A percentile compares a stretch with the other conserved stretches of the same genome.
These are phyloP conservation scores for Wickerhamomyces sp. DNA, from an alignment of 1,139 yeast genomes.

Conservation along the genomic window DNA sequence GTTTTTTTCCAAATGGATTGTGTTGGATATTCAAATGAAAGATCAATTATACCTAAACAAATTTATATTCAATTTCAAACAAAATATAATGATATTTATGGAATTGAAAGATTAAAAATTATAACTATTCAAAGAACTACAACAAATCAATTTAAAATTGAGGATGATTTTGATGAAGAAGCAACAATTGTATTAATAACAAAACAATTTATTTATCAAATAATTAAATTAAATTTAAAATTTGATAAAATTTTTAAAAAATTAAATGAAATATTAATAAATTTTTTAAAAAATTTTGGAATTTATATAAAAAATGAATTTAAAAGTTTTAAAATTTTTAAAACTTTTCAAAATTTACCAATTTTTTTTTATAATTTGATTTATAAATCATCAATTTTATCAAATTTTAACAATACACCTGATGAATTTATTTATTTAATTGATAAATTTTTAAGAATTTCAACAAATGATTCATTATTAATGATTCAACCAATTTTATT, in stretches of 20 bases:
- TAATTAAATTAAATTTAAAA: slow-evolving; percentile 37
- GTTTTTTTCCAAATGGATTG: slow-evolving; percentile 57
- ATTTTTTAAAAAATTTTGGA: slow-evolving; percentile 33
- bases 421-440: slow-evolving; percentile 68
- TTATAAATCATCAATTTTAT: slow-evolving; percentile 59
- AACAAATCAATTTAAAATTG: slow-evolving; percentile 24
- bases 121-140: slow-evolving; percentile 41
- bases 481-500: slow-evolving; percentile 67
- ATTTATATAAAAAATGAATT: slow-evolving; percentile 19
- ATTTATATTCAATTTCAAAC: slow-evolving; percentile 52
- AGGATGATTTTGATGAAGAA: slow-evolving; percentile 53
- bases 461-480: slow-evolving; percentile 51
- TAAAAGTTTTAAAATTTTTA: slow-evolving; percentile 41
- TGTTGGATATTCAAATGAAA: slow-evolving; percentile 29
- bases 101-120: slow-evolving; percentile 51
- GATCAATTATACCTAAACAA: slow-evolving; percentile 12
- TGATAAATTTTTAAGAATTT: slow-evolving; percentile 53
- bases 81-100: slow-evolving; percentile 56
- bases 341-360: slow-evolving; percentile 60
- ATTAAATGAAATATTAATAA: slow-evolving; percentile 29
- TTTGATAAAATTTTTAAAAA: slow-evolving; percentile 8
- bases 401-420: slow-evolving; percentile 64
- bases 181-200: slow-evolving; percentile 62
- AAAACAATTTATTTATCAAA: slow-evolving; percentile 45
- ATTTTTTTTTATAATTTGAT: slow-evolving; percentile 57